phyloP scores from a whole-genome alignment of 2,329 filamentous ascomycete genomes.

The Fusarium falciforme region DNA sequence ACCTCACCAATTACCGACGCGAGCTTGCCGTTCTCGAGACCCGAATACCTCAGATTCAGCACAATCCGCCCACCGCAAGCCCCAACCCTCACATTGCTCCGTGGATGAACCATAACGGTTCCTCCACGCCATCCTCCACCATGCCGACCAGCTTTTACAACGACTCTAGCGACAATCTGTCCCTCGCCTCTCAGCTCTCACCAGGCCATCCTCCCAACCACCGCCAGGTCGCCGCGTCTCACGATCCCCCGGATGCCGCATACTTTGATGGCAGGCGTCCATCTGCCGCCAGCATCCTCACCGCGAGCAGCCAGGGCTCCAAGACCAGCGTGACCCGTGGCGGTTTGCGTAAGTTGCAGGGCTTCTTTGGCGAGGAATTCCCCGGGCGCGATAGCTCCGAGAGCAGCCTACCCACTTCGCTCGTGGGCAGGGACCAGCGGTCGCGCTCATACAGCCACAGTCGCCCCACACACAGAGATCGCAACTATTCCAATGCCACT shows the following conservation, averaged over 20 bases:
- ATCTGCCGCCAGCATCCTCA: slow-evolving; percentile 84
- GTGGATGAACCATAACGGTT: slow-evolving; percentile 64
- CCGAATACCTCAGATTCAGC: slow-evolving; percentile 70
- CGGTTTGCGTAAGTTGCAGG: slow-evolving; percentile 85
- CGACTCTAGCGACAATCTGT: slow-evolving; percentile 78
- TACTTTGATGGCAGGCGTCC: slow-evolving; percentile 83
- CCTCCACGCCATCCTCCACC: slow-evolving; percentile 50
- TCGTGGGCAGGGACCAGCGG: slow-evolving; percentile 67
- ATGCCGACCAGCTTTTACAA: slow-evolving; percentile 75
- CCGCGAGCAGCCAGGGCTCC: slow-evolving; percentile 86
- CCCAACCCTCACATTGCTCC: slow-evolving; percentile 66
- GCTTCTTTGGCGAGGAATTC: slow-evolving; percentile 93
- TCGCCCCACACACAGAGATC: slow-evolving; percentile 71
- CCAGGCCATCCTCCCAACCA: slow-evolving; percentile 67
- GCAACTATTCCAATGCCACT: slow-evolving; percentile 83
- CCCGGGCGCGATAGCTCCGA: slow-evolving; percentile 80
- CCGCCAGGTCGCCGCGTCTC: slow-evolving; percentile 56
- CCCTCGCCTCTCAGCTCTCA: slow-evolving; percentile 73
- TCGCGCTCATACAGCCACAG: slow-evolving; percentile 72
- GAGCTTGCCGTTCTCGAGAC: slow-evolving; percentile 77
- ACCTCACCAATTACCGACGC: slow-evolving; percentile 77
- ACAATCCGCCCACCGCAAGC: slow-evolving; percentile 60
- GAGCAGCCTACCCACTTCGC: slow-evolving; percentile 66
- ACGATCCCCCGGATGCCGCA: slow-evolving; percentile 70
- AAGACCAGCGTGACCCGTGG: slow-evolving; percentile 77